Evolutionary conservation across 2,329 filamentous ascomycete genomes (phyloP).

Genomic region (Geosmithia flava): DNA sequence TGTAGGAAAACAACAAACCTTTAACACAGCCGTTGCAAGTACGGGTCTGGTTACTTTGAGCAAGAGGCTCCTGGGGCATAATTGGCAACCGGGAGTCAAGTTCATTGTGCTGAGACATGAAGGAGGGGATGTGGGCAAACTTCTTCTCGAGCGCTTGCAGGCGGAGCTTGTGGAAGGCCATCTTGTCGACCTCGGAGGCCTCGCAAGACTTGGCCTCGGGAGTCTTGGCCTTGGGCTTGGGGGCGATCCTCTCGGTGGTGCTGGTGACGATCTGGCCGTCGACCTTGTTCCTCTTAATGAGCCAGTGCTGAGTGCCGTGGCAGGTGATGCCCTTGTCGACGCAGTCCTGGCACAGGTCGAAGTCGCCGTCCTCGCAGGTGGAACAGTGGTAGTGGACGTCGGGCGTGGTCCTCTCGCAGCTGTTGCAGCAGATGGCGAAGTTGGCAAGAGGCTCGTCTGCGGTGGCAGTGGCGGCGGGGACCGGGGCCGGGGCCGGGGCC

Average conservation of each 20-base stretch:
- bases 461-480: neutral
- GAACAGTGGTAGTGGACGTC: slow-evolving; percentile 90
- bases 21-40: slow-evolving; percentile 58
- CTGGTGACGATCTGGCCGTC: slow-evolving; percentile 73
- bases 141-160: neutral
- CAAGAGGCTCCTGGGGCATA: neutral
- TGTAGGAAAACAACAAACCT: slow-evolving; percentile 10
- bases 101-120: slow-evolving; percentile 3
- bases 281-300: slow-evolving; percentile 80
- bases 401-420: slow-evolving; percentile 66
- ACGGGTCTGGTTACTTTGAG: slow-evolving; percentile 26
- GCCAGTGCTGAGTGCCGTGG: slow-evolving; percentile 70
- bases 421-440: slow-evolving; percentile 91
- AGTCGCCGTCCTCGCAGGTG: slow-evolving; percentile 86
- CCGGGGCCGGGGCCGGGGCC: neutral
- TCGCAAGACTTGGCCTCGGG: slow-evolving; percentile 5
- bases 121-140: neutral
- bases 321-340: slow-evolving; percentile 67
- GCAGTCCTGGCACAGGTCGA: slow-evolving; percentile 78
- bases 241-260: slow-evolving; percentile 67
- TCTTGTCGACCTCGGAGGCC: neutral
- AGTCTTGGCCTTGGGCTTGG: slow-evolving; percentile 17
- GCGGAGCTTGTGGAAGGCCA: neutral
- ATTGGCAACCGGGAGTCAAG: neutral
- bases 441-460: neutral